phyloP scores from a whole-genome alignment of 1,284 basidiomycete species.

The Pyrrhoderma noxium region DNA sequence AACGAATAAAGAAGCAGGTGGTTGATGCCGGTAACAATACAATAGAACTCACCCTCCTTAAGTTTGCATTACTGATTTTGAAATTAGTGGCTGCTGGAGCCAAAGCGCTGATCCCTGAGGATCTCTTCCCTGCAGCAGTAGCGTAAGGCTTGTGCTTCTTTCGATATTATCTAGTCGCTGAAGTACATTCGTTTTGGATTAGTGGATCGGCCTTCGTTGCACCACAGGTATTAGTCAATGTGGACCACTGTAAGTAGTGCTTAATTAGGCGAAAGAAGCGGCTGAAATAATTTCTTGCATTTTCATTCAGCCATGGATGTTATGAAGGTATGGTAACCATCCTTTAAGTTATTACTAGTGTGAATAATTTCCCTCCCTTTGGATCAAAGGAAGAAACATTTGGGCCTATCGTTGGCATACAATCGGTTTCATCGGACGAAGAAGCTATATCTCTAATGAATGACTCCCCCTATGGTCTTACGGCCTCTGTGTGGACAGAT shows the following conservation, averaged over 20 bases:
- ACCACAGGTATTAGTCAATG: constrained; percentile 83
- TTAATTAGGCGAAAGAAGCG: constrained; percentile 4
- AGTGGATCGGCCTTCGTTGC: constrained; percentile 82
- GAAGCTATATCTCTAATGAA: constrained; percentile 91
- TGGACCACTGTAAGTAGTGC: constrained; percentile 64
- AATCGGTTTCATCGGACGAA: constrained; percentile 74
- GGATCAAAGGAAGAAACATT: constrained; percentile 73
- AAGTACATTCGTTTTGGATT: neutral
- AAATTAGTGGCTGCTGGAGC: constrained; percentile 69
- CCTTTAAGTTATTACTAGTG: neutral
- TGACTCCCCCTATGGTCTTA: constrained; percentile 92
- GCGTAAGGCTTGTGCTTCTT: constrained; percentile 35
- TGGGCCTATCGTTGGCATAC: constrained; percentile 86
- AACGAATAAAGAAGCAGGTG: constrained; percentile 80
- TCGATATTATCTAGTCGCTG: neutral
- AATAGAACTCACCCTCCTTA: too few species aligned
- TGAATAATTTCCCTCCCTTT: neutral
- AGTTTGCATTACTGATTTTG: neutral
- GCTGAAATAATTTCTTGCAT: neutral
- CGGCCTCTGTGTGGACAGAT: constrained; percentile 90
- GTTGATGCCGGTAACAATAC: constrained; percentile 61
- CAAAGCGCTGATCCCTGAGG: constrained; percentile 64
- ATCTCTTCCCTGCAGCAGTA: constrained; percentile 62
- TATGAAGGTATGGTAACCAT: constrained; percentile 56
- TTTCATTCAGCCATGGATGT: constrained; percentile 70